These are phyloP conservation scores for Globisporangium orthogonon DNA, from an alignment of 352 stramenopile genomes.

Conservation along the genomic window DNA sequence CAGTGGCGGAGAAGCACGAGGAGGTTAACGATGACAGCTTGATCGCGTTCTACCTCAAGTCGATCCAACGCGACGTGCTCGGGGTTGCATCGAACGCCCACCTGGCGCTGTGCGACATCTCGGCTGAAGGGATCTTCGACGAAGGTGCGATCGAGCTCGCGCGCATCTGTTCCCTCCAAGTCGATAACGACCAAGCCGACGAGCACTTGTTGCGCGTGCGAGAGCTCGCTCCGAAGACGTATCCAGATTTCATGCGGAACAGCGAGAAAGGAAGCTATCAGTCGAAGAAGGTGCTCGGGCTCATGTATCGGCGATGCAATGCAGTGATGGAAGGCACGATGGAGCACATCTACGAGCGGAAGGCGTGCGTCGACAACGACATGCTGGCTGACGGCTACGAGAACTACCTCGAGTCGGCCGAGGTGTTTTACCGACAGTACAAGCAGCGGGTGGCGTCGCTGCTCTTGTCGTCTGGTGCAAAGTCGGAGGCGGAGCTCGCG, in stretches of 20 bases:
- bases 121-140: constrained; percentile 37
- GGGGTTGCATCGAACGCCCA: constrained; percentile 77
- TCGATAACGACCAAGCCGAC: constrained; percentile 57
- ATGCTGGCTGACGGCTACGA: constrained; percentile 51
- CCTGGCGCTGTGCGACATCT: constrained; percentile 52
- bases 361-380: constrained; percentile 32
- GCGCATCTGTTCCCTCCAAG: constrained; percentile 62
- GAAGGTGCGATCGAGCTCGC: constrained; percentile 44
- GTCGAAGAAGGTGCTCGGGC: constrained; percentile 65
- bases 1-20: constrained; percentile 19
- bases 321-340: constrained; percentile 40
- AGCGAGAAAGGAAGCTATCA: constrained; percentile 51
- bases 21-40: constrained; percentile 37
- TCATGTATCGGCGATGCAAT: constrained; percentile 66
- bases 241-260: constrained; percentile 83
- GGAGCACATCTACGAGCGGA: constrained; percentile 14
- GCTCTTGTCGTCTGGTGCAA: constrained; percentile 55
- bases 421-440: constrained; percentile 59
- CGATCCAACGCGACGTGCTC: constrained; percentile 65
- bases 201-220: constrained; percentile 50
- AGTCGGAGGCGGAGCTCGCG: constrained; percentile 55
- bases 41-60: constrained; percentile 70
- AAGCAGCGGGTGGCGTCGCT: constrained; percentile 45
- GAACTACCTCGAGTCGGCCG: constrained; percentile 29
- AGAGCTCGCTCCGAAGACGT: constrained; percentile 39